Percentiles rank a stretch among this genome's conserved stretches.
phyloP scores from a whole-genome alignment of 1,284 basidiomycete genomes.

The Rhodotorula sp. region DNA sequence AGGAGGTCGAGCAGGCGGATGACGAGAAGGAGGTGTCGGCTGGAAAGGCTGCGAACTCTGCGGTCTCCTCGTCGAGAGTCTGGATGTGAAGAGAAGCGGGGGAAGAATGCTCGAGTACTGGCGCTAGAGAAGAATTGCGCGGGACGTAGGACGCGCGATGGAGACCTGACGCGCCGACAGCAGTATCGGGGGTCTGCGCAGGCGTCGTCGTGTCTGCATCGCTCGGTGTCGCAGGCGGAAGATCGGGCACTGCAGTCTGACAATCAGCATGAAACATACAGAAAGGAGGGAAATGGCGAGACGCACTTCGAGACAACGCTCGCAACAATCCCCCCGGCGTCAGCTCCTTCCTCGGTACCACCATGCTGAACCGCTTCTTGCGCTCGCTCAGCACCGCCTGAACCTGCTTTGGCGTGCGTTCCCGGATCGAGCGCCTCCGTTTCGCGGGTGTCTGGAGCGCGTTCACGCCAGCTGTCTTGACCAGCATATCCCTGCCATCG shows the following conservation, averaged over 20 bases:
- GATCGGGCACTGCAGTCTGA: slow-evolving; percentile 14
- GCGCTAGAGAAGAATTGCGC: neutral
- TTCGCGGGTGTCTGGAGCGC: slow-evolving; percentile 1
- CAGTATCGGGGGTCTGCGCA: neutral
- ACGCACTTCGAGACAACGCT: slow-evolving; percentile 5
- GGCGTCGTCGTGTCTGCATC: neutral
- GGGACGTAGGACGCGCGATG: neutral
- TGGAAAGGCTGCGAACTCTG: no score
- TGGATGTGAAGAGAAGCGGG: neutral
- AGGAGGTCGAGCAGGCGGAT: neutral
- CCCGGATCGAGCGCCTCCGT: slow-evolving; percentile 3
- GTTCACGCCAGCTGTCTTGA: neutral
- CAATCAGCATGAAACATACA: no score
- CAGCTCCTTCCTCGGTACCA: neutral
- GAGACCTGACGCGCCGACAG: neutral
- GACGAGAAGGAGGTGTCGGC: neutral
- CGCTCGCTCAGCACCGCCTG: slow-evolving; percentile 3
- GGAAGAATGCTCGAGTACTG: neutral
- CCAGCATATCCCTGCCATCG: no score
- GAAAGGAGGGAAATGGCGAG: no score
- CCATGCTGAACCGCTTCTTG: neutral
- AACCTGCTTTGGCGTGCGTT: slow-evolving; percentile 12
- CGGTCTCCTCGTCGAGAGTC: neutral
- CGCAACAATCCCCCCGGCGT: slow-evolving; percentile 10
- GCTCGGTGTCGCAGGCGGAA: slow-evolving; percentile 5